Conservation (phyloP, 208 protist species). For the Acanthamoeba triangularis region DNA sequence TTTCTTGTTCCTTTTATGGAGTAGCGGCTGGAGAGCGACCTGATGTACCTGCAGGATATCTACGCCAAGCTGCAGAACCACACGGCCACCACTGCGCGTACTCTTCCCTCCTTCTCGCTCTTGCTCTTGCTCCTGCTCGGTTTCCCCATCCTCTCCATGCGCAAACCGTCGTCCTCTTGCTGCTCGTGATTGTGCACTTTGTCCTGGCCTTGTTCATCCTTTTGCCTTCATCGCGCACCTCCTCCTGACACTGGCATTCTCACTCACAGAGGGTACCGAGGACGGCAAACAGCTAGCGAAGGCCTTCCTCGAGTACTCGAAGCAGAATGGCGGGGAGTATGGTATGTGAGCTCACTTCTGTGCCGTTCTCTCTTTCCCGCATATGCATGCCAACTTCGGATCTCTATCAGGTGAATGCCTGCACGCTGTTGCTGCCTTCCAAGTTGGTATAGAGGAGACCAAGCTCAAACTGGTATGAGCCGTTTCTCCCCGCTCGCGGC, state of each 20-base stretch:
- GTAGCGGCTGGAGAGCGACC: neutral
- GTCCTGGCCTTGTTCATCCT: neutral
- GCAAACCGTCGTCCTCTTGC: neutral
- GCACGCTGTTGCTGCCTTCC: neutral
- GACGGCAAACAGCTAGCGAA: conserved; percentile 20
- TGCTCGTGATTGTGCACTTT: neutral
- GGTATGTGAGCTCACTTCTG: neutral
- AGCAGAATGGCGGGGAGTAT: conserved; percentile 8
- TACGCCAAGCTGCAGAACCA: conserved; percentile 52
- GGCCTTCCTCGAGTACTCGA: conserved; percentile 44
- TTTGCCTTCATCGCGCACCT: too few relatives aligned
- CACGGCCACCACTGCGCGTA: conserved; percentile 35
- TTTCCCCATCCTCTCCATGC: neutral
- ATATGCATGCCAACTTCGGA: too few relatives aligned
- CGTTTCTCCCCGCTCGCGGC: neutral
- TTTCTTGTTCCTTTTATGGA: neutral
- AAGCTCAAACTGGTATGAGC: neutral
- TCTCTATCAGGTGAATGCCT: neutral
- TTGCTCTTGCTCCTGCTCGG: neutral
- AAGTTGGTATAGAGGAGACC: conserved; percentile 18
- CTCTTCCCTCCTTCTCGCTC: neutral
- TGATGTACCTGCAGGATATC: conserved; percentile 41
- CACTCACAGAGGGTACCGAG: neutral
- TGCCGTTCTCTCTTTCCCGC: neutral
- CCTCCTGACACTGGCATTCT: too few relatives aligned